Conservation (phyloP, 805 yeast species). For the Blastobotrys peoriensis region DNA sequence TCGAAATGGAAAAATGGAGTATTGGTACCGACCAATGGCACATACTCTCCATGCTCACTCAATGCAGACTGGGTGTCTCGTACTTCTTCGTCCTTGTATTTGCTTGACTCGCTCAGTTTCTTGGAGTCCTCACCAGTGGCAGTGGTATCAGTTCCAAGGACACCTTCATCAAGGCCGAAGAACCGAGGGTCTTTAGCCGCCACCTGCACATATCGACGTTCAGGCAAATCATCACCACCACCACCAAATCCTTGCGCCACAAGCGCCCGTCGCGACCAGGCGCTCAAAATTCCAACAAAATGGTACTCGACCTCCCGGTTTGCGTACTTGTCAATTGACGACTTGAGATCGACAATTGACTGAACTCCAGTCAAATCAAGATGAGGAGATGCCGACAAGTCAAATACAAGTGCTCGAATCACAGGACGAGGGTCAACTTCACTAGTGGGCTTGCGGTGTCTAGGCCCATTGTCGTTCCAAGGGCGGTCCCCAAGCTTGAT, state of each 20-base stretch:
- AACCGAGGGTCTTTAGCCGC: slow-evolving; percentile 9
- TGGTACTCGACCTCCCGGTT: slow-evolving; percentile 85
- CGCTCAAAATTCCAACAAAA: slow-evolving; percentile 75
- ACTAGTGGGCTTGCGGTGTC: slow-evolving; percentile 24
- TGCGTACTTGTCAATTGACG: slow-evolving; percentile 64
- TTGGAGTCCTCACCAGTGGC: slow-evolving; percentile 7
- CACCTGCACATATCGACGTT: slow-evolving; percentile 16
- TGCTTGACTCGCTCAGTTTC: slow-evolving; percentile 4
- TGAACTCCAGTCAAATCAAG: slow-evolving; percentile 79
- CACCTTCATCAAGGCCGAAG: slow-evolving; percentile 11
- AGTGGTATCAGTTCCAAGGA: slow-evolving; percentile 7
- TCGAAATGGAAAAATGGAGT: slow-evolving; percentile 77
- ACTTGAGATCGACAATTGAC: slow-evolving; percentile 66
- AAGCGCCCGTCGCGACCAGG: slow-evolving; percentile 80
- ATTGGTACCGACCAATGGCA: slow-evolving; percentile 55
- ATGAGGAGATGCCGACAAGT: slow-evolving; percentile 69
- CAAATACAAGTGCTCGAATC: slow-evolving; percentile 68
- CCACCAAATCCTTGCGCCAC: slow-evolving; percentile 73
- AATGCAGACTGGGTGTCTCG: slow-evolving; percentile 13
- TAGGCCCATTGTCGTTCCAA: slow-evolving; percentile 86
- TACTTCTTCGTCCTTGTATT: slow-evolving; percentile 18
- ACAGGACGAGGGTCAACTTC: slow-evolving; percentile 53
- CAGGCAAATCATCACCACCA: slow-evolving; percentile 34
- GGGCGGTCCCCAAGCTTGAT: slow-evolving; percentile 55
- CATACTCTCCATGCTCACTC: slow-evolving; percentile 36